Evolutionary conservation across 2,329 filamentous ascomycete genomes (phyloP).

Genomic region (Colletotrichum graminicola): DNA sequence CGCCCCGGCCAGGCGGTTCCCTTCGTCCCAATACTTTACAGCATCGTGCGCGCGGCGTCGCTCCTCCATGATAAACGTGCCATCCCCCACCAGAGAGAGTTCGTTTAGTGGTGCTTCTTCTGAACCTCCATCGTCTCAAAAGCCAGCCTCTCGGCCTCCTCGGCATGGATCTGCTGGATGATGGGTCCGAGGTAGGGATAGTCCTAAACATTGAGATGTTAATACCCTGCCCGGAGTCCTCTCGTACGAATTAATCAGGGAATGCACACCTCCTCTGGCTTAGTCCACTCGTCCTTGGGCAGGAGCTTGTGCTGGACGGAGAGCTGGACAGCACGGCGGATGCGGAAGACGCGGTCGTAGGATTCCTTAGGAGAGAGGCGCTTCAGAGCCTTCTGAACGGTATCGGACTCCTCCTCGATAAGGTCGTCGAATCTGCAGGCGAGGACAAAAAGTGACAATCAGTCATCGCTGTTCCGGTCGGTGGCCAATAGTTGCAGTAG

Average conservation of each 20-base stretch:
- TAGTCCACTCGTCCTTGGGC: constrained; percentile 72
- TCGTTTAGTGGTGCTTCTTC: constrained; percentile 58
- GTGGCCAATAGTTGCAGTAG: constrained; percentile 5
- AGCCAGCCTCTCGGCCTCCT: constrained; percentile 64
- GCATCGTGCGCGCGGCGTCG: constrained; percentile 32
- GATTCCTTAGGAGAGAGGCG: constrained; percentile 89
- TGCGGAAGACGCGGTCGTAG: constrained; percentile 97
- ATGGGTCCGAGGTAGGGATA: constrained; percentile 66
- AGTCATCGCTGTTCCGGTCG: constrained; percentile 12
- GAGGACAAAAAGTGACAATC: background rate
- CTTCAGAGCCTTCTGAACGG: constrained; percentile 88
- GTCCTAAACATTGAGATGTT: constrained; percentile 55
- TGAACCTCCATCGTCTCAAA: constrained; percentile 64
- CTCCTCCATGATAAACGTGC: constrained; percentile 1
- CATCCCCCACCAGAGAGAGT: constrained; percentile 14
- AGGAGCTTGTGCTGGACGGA: constrained; percentile 74
- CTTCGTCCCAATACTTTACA: constrained; percentile 40
- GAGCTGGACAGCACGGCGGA: constrained; percentile 92
- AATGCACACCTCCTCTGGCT: constrained; percentile 62
- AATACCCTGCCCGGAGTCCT: constrained; percentile 13
- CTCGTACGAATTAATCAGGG: background rate
- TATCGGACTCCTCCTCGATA: constrained; percentile 91
- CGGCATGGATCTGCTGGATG: constrained; percentile 64
- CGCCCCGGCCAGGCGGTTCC: constrained; percentile 37
- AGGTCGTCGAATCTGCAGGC: constrained; percentile 86